Evolutionary conservation across 257 asterid genomes (phyloP).

Genomic region (Leptodermis oblonga): DNA sequence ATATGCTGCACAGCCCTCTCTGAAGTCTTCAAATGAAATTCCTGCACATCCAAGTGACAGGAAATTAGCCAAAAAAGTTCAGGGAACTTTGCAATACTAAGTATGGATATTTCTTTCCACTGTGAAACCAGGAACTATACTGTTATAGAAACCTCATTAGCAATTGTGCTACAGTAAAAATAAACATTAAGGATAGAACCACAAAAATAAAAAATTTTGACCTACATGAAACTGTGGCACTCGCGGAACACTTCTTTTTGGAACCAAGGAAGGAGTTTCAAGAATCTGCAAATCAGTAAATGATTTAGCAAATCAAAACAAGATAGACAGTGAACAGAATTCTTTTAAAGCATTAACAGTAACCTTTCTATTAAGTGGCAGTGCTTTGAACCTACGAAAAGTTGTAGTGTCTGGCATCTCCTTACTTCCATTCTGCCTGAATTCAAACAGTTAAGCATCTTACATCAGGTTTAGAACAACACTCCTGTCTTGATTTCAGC

Average conservation of each 20-base stretch:
- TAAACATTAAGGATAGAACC: background rate
- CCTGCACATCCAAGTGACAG: conserved; percentile 46
- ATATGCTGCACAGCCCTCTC: conserved; percentile 77
- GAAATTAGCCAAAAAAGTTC: conserved; percentile 7
- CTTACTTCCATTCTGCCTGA: conserved; percentile 56
- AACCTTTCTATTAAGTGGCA: conserved; percentile 85
- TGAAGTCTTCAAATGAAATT: conserved; percentile 77
- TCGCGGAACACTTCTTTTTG: conserved; percentile 70
- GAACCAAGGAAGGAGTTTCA: conserved; percentile 68
- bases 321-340: background rate
- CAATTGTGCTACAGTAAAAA: background rate
- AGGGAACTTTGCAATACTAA: background rate
- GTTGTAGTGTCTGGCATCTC: conserved; percentile 44
- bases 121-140: background rate
- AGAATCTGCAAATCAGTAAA: conserved; percentile 53
- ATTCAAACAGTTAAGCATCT: conserved; percentile 19
- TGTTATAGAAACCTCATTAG: background rate
- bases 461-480: background rate
- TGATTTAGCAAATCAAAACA: conserved; percentile 11
- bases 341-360: conserved; percentile 19
- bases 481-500: background rate
- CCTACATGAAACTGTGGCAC: conserved; percentile 74
- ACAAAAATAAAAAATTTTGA: conserved; percentile 1
- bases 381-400: conserved; percentile 74
- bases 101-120: background rate